phyloP scores from a whole-genome alignment of 73 alveolate genomes.

The Urostyla sp. region DNA sequence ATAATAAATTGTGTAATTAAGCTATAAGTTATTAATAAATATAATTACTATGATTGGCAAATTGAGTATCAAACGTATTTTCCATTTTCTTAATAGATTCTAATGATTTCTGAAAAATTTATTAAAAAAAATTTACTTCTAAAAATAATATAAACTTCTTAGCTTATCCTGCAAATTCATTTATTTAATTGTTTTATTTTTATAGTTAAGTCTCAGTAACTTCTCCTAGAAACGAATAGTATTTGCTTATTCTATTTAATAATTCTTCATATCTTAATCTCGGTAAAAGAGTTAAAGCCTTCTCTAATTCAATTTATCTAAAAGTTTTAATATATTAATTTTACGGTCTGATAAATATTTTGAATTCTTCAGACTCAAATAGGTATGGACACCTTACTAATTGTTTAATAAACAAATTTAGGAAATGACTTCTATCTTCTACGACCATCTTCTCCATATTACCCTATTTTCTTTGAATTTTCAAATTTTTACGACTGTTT shows the following conservation, averaged over 20 bases:
- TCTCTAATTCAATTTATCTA: constrained; percentile 32
- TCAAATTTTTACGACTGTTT: constrained; percentile 42
- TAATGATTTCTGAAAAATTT: background rate
- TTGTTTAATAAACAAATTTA: constrained; percentile 46
- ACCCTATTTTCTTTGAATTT: constrained; percentile 6
- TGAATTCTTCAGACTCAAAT: constrained; percentile 53
- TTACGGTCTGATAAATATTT: constrained; percentile 52
- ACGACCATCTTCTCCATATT: constrained; percentile 37
- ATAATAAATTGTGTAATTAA: constrained; percentile 17
- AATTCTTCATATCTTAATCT: background rate
- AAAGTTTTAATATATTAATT: too few species aligned
- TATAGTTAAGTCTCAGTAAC: constrained; percentile 16
- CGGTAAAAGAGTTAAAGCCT: constrained; percentile 48
- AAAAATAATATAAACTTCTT: constrained; percentile 18
- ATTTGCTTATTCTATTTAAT: constrained; percentile 21
- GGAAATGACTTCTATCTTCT: constrained; percentile 26
- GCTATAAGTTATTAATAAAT: constrained; percentile 1
- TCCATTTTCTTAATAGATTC: constrained; percentile 23
- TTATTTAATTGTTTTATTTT: constrained; percentile 4
- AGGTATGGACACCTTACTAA: constrained; percentile 36
- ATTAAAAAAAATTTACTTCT: background rate
- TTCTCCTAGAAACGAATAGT: constrained; percentile 40
- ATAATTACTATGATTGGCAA: constrained; percentile 29
- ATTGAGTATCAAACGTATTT: constrained; percentile 34
- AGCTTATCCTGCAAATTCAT: constrained; percentile 25